Evolutionary conservation across 768 basidiomycete genomes (phyloP).

Genomic region (Boletus speciosus): DNA sequence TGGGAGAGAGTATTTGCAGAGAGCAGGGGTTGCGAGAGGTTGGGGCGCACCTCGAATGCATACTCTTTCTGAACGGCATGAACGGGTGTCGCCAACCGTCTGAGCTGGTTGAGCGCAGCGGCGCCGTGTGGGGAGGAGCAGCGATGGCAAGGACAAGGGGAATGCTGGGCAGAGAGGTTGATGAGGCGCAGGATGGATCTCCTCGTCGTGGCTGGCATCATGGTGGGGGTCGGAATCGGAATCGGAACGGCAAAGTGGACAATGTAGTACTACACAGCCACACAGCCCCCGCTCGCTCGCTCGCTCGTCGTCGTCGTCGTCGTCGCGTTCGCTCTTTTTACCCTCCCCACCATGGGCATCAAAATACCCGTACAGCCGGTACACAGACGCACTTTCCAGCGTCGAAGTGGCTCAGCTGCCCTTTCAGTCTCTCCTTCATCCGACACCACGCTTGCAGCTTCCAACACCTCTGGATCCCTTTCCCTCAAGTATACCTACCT

Average conservation of each 20-base stretch:
- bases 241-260: not conserved
- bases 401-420: conserved; percentile 34
- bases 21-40: not conserved
- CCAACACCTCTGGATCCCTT: conserved; percentile 5
- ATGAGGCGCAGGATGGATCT: conserved; percentile 70
- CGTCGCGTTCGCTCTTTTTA: not conserved
- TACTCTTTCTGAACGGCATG: conserved; percentile 77
- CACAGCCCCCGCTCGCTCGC: not conserved
- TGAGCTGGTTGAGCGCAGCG: conserved; percentile 54
- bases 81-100: conserved; percentile 77
- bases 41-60: conserved; percentile 70
- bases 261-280: conserved; percentile 17
- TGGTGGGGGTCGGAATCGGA: not conserved
- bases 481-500: conserved; percentile 20
- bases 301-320: not conserved
- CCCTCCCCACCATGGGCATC: conserved; percentile 34
- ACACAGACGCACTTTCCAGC: conserved; percentile 33
- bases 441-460: not conserved
- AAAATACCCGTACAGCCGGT: conserved; percentile 47
- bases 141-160: conserved; percentile 78
- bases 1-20: not conserved
- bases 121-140: conserved; percentile 45
- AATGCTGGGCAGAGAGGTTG: conserved; percentile 62
- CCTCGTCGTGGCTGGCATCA: conserved; percentile 49
- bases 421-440: conserved; percentile 24